These are phyloP conservation scores for Kodamaea sp. DNA, from an alignment of 1,139 yeast species.

Conservation along the genomic window DNA sequence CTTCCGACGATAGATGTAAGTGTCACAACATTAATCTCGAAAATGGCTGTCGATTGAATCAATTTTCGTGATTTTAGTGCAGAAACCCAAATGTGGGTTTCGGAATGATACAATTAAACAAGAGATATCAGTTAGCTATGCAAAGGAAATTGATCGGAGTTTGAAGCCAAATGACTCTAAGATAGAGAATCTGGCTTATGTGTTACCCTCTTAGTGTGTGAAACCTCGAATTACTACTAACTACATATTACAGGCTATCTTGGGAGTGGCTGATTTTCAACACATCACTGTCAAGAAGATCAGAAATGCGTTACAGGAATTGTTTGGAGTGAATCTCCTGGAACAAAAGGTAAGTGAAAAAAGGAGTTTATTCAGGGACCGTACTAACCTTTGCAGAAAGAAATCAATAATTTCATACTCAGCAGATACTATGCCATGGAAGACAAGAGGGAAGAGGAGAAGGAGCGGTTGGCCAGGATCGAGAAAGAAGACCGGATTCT, in stretches of 20 bases:
- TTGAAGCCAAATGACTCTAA: too few relatives aligned
- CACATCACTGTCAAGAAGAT: conserved; percentile 72
- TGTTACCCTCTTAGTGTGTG: too few relatives aligned
- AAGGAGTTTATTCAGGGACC: conserved; percentile 15
- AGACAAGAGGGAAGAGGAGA: conserved; percentile 36
- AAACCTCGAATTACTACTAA: conserved; percentile 30
- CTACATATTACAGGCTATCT: conserved; percentile 52
- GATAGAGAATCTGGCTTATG: not conserved
- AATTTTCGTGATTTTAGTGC: too few relatives aligned
- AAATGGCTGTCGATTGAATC: too few relatives aligned
- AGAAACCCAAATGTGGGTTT: too few relatives aligned
- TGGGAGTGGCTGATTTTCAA: conserved; percentile 72
- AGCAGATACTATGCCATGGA: conserved; percentile 55
- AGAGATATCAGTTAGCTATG: too few relatives aligned
- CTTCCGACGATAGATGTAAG: conserved; percentile 73
- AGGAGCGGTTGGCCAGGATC: conserved; percentile 31
- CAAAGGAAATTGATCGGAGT: too few relatives aligned
- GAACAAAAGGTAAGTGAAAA: conserved; percentile 51
- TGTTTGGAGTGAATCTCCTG: conserved; percentile 59
- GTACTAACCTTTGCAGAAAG: too few relatives aligned
- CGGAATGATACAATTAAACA: too few relatives aligned
- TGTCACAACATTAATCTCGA: too few relatives aligned
- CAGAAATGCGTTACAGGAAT: conserved; percentile 67
- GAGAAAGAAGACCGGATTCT: conserved; percentile 44
- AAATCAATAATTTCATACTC: conserved; percentile 61